These are phyloP conservation scores for Sporodiniella umbellata DNA, from an alignment of 371 early-diverging fungal genomes.

Conservation along the genomic window DNA sequence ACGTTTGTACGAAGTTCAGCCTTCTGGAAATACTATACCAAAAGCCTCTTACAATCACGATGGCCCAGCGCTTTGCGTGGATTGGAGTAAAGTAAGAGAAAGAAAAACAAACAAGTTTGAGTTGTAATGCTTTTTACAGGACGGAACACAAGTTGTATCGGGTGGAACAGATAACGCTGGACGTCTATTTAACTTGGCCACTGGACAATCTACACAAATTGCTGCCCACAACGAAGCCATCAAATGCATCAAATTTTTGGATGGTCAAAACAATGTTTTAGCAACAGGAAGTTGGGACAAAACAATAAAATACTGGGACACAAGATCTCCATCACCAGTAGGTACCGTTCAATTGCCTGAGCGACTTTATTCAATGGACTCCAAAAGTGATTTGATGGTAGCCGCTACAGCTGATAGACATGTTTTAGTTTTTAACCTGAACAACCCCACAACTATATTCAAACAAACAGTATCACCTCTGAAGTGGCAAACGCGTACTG, in stretches of 20 bases:
- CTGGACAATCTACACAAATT: slow-evolving; percentile 73
- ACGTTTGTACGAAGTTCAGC: slow-evolving; percentile 84
- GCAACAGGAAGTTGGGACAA: slow-evolving; percentile 98
- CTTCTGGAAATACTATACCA: slow-evolving; percentile 67
- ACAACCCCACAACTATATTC: slow-evolving; percentile 66
- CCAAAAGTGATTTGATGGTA: slow-evolving; percentile 23
- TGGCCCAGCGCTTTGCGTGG: slow-evolving; percentile 78
- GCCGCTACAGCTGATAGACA: slow-evolving; percentile 46
- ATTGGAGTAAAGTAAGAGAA: slow-evolving; percentile 83
- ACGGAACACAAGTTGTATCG: slow-evolving; percentile 31
- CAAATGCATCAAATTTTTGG: slow-evolving; percentile 68
- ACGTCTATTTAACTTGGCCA: slow-evolving; percentile 72
- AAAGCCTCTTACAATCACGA: slow-evolving; percentile 82
- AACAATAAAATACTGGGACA: slow-evolving; percentile 91
- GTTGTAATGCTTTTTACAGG: too few relatives aligned
- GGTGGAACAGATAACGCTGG: slow-evolving; percentile 75
- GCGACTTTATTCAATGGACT: slow-evolving; percentile 91
- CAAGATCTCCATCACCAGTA: slow-evolving; percentile 72
- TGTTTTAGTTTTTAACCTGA: slow-evolving; percentile 76
- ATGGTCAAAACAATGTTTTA: slow-evolving; percentile 60
- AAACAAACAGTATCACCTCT: slow-evolving; percentile 54
- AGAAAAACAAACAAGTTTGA: too few relatives aligned
- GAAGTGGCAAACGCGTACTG: slow-evolving; percentile 81
- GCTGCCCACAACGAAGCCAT: slow-evolving; percentile 82
- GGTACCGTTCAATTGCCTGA: slow-evolving; percentile 76